phyloP scores from a whole-genome alignment of 2,329 filamentous ascomycete genomes.

The Hirsutella minnesotensis region DNA sequence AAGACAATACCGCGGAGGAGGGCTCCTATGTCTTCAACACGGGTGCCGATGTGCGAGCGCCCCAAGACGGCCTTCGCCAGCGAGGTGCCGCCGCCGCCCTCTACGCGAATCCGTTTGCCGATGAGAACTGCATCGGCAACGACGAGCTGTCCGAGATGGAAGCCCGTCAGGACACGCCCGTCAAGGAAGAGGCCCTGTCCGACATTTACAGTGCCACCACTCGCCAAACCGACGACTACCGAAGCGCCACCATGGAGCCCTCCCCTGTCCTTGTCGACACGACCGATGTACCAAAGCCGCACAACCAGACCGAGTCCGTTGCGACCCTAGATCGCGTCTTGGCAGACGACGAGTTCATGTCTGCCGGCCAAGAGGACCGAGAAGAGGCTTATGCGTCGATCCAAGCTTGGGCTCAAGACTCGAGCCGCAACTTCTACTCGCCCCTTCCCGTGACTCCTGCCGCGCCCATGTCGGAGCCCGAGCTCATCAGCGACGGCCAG shows the following conservation, averaged over 20 bases:
- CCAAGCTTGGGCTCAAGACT: slow-evolving; percentile 51
- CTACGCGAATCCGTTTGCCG: slow-evolving; percentile 48
- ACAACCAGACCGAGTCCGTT: slow-evolving; percentile 6
- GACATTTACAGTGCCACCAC: slow-evolving; percentile 49
- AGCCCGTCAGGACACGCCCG: slow-evolving; percentile 30
- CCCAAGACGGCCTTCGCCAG: slow-evolving; percentile 35
- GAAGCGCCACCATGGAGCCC: slow-evolving; percentile 12
- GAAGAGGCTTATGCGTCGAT: slow-evolving; percentile 46
- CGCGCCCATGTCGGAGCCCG: slow-evolving; percentile 37
- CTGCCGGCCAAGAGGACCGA: slow-evolving; percentile 34
- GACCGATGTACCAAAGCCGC: slow-evolving; percentile 9
- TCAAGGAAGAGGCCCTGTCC: slow-evolving; percentile 34
- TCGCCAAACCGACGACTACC: slow-evolving; percentile 17
- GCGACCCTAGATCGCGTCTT: slow-evolving; percentile 24
- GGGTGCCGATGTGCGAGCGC: slow-evolving; percentile 31
- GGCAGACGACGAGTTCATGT: slow-evolving; percentile 36
- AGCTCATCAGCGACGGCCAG: slow-evolving; percentile 39
- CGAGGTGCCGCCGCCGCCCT: slow-evolving; percentile 32
- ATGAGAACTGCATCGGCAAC: slow-evolving; percentile 40
- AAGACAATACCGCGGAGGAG: slow-evolving; percentile 37
- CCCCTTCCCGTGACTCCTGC: slow-evolving; percentile 42
- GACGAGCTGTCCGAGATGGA: slow-evolving; percentile 30
- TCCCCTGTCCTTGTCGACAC: slow-evolving; percentile 22
- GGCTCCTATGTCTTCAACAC: slow-evolving; percentile 48
- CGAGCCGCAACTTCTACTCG: slow-evolving; percentile 45